Evolutionary conservation across 768 basidiomycete species (phyloP), one percentile per base, ranked within the genome.

Genomic region (Lentinula aciculospora): DNA sequence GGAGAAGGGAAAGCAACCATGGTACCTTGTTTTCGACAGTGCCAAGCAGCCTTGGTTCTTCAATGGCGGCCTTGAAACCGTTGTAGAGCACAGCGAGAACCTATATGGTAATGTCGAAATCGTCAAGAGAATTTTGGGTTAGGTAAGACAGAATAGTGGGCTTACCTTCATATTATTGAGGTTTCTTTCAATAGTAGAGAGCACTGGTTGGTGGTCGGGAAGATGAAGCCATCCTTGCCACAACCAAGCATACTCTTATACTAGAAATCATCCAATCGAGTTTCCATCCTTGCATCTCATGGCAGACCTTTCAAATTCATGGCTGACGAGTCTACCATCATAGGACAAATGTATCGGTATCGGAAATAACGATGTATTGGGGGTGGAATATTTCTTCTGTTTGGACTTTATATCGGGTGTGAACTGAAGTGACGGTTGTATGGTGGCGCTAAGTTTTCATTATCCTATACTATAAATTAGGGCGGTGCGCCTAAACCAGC

Each of bases 1-100:
- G 32, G 13, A 15, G 7, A 19, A 45, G 8, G 36, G 29, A 21
- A 19, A 17, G 46, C 42, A 53, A 3, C n/a, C n/a, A n/a, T n/a
- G n/a, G n/a, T n/a, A 85, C 88, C 78, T 85, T 76, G 72, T 93
- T 94, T 71, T 94, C 88, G 57, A 83, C 78, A n/a, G 91, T 89
- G 51, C 91, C 91, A 21, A 92, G 76, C 21, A 92, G 82, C 69
- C 88, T 84, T 42, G 86, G 81, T 70, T 92, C 88, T 63, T 86
- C 72, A 61, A 71, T 61, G 57, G 89, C 88, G 58, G 87, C 82
- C 60, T 82, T 65, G 66, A 76, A 79, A 65, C 89, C 89, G 60
- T 79, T 76, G 73, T 89, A 90, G 46, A 90, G 78, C 64, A 90
- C 84, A 67, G 86, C 86, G 48, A 92, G 80, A 64, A 91, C 73